Conservation (phyloP, 345 rosid species). For the Camelina neglecta region DNA sequence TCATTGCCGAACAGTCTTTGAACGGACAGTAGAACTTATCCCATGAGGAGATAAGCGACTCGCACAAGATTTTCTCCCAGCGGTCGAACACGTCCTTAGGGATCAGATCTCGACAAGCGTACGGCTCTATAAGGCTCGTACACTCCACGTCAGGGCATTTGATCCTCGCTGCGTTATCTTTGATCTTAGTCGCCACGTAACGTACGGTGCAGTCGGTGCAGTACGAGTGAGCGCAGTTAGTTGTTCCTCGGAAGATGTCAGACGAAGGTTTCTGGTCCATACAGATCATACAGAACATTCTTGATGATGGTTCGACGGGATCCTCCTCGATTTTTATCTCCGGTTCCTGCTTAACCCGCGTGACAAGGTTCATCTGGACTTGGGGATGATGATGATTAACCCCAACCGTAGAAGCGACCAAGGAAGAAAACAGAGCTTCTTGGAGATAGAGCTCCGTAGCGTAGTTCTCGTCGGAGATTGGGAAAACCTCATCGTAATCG, state of each 20-base stretch:
- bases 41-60: slow-evolving; percentile 46
- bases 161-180: slow-evolving; percentile 33
- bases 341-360: slow-evolving; percentile 5
- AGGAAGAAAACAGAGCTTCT: slow-evolving; percentile 51
- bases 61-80: slow-evolving; percentile 63
- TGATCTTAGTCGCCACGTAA: slow-evolving; percentile 51
- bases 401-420: slow-evolving; percentile 2
- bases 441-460: slow-evolving; percentile 52
- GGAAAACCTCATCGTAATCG: slow-evolving; percentile 45
- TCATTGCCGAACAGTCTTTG: slow-evolving; percentile 65
- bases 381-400: slow-evolving; percentile 3
- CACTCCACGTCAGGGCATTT: slow-evolving; percentile 67
- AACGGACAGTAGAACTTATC: slow-evolving; percentile 69
- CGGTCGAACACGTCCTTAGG: slow-evolving; percentile 50
- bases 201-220: slow-evolving; percentile 61
- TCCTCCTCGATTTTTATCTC: slow-evolving; percentile 10
- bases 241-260: slow-evolving; percentile 47
- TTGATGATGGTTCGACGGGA: slow-evolving; percentile 47
- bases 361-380: neutral
- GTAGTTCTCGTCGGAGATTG: slow-evolving; percentile 55
- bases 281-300: slow-evolving; percentile 38
- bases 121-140: slow-evolving; percentile 50
- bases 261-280: slow-evolving; percentile 49
- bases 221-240: slow-evolving; percentile 52
- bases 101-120: slow-evolving; percentile 50